Evolutionary conservation across 2,329 filamentous ascomycete species (phyloP).

Genomic region (Pyricularia pennisetigena): DNA sequence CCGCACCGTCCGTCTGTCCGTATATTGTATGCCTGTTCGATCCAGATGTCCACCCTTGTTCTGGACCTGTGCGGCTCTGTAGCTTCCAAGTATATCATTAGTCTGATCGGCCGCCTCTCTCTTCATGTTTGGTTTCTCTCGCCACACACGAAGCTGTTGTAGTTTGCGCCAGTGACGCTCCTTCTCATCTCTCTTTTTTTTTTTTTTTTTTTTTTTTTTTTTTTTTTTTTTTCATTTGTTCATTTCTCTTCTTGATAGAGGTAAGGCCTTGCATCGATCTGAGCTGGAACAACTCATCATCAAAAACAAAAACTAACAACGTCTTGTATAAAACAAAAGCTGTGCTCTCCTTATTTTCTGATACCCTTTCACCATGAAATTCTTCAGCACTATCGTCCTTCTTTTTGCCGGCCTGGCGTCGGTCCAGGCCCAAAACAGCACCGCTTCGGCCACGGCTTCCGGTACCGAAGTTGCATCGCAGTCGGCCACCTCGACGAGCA

Average conservation of each 20-base stretch:
- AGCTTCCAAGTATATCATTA: neutral
- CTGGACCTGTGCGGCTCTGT: neutral
- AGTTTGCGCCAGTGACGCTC: neutral
- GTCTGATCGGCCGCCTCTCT: neutral
- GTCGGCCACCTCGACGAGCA: neutral
- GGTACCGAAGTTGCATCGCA: slow-evolving; percentile 4
- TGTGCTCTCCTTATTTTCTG: slow-evolving; percentile 2
- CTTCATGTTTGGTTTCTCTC: neutral
- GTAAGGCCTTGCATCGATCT: neutral
- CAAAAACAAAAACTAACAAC: neutral
- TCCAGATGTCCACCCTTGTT: neutral
- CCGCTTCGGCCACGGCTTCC: slow-evolving; percentile 3
- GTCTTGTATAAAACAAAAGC: neutral
- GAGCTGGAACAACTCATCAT: too few species aligned
- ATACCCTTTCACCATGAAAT: slow-evolving; percentile 15
- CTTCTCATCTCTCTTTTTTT: neutral
- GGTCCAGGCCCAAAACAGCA: slow-evolving; percentile 9
- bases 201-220: neutral
- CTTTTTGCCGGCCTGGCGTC: slow-evolving; percentile 19
- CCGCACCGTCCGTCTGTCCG: neutral
- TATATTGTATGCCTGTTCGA: neutral
- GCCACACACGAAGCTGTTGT: neutral
- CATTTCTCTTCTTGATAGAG: slow-evolving; percentile 1
- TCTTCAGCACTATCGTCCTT: slow-evolving; percentile 11
- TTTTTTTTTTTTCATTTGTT: neutral